phyloP scores from a whole-genome alignment of 306 rosid genomes.

The Prinsepia uniflora region DNA sequence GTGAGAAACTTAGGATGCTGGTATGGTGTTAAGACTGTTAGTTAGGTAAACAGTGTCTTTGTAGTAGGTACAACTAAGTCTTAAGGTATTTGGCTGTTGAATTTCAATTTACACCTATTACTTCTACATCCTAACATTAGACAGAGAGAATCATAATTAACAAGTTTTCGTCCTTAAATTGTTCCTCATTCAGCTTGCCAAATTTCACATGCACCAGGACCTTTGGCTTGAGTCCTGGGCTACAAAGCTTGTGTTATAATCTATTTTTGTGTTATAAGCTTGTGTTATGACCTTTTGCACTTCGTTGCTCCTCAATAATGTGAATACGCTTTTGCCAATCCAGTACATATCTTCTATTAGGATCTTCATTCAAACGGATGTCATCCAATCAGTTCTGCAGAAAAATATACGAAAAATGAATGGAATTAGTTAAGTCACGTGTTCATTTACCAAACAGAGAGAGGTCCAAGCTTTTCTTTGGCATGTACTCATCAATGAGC shows the following conservation, averaged over 20 bases:
- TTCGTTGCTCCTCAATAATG: slow-evolving; percentile 40
- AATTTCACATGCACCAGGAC: too few relatives aligned
- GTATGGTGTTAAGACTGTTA: background rate
- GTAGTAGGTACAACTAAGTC: background rate
- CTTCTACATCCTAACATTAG: too few relatives aligned
- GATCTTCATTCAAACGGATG: slow-evolving; percentile 16
- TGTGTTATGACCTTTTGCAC: too few relatives aligned
- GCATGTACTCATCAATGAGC: too few relatives aligned
- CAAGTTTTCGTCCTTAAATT: too few relatives aligned
- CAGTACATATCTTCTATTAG: background rate
- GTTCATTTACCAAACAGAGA: slow-evolving; percentile 31
- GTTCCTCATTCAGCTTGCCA: too few relatives aligned
- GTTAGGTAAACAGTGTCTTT: background rate
- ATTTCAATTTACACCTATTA: background rate
- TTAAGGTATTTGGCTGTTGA: background rate
- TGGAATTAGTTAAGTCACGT: slow-evolving; percentile 10
- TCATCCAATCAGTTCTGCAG: background rate
- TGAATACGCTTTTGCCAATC: slow-evolving; percentile 29
- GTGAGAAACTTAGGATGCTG: background rate
- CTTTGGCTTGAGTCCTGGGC: too few relatives aligned
- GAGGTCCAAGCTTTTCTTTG: slow-evolving; percentile 4
- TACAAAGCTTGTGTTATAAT: too few relatives aligned
- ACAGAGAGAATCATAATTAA: too few relatives aligned
- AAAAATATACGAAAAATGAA: background rate
- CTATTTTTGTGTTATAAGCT: too few relatives aligned